Evolutionary conservation across 2,329 filamentous ascomycete genomes (phyloP).

Genomic region (Onygenales sp.): DNA sequence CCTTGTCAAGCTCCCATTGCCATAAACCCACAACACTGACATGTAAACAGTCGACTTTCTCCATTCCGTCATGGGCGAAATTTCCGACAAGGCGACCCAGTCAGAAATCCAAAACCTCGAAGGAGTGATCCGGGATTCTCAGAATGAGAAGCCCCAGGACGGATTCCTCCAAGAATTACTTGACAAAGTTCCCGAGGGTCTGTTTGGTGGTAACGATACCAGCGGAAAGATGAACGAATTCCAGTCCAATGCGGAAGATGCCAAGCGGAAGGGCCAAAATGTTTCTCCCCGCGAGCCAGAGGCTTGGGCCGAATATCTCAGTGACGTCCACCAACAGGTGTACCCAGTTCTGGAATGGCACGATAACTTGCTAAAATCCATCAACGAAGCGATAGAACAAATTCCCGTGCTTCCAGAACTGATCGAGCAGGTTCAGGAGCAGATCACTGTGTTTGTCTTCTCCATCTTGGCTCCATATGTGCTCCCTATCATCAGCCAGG

Average conservation of each 20-base stretch:
- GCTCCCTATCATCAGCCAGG: constrained; percentile 73
- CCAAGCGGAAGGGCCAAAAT: constrained; percentile 64
- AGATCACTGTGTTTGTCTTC: constrained; percentile 83
- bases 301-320: constrained; percentile 69
- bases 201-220: constrained; percentile 59
- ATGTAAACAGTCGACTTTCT: constrained; percentile 65
- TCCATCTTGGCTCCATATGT: constrained; percentile 83
- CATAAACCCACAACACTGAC: background rate
- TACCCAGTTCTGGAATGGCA: constrained; percentile 89
- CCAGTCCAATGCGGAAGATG: constrained; percentile 62
- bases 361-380: constrained; percentile 73
- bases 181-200: constrained; percentile 68
- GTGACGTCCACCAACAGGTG: constrained; percentile 65
- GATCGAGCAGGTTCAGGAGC: constrained; percentile 76
- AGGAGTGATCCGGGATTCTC: constrained; percentile 59
- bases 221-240: constrained; percentile 69
- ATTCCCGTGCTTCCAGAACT: constrained; percentile 79
- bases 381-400: constrained; percentile 68
- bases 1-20: background rate
- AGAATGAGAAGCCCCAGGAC: constrained; percentile 55
- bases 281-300: constrained; percentile 75
- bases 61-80: constrained; percentile 69
- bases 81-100: constrained; percentile 83
- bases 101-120: constrained; percentile 85
- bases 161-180: constrained; percentile 71